Evolutionary conservation across 352 stramenopile species (phyloP), one percentile per base, ranked within the genome.

Genomic region (Phytopythium litorale): DNA sequence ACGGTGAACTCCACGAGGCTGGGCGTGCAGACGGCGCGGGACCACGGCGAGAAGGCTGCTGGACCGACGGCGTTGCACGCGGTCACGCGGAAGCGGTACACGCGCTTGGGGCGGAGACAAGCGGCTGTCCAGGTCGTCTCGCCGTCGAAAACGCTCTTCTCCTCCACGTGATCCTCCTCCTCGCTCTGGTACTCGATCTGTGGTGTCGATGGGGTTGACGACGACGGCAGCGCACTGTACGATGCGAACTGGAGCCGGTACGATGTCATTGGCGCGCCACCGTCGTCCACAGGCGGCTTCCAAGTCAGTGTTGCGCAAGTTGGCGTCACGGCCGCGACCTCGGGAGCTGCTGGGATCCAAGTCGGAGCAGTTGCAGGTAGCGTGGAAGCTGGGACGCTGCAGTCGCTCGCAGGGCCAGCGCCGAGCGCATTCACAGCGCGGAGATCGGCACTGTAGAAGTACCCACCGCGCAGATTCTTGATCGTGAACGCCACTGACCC

Each of bases 1-100:
- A 92, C 75, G 25, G 84, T 92, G 62, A 81, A 87, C 32, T 80
- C 75, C 11, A 90, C 78, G 21, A 92, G 79, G 63, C 79, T 91
- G 15, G 84, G 84, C 12, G 78, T 91, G 11, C 49, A 54, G 49
- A 81, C 60, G 16, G 73, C 32, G 0, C 49, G 54, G 5, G 74
- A 83, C 55, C 70, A 68, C 7, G 66, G 59, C 55, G 79, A 89
- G 45, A 77, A 82, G 9, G 21, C 46, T 0, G 65, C 62, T 7
- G 66, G 70, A 4, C 81, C 81, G 0, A 79, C 70, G 0, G 58
- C 53, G 54, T 92, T 92, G 28, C 73, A 60, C 15, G 71, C 67
- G 6, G 78, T 76, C 4, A 92, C 73, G 1, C 75, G 74, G 51
- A 90, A 91, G 0, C 55, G 61, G 32, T 91, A 92, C 13, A 63